Base-by-base conservation (phyloP, 257 asterid species). In the Solanum piurae region DNA sequence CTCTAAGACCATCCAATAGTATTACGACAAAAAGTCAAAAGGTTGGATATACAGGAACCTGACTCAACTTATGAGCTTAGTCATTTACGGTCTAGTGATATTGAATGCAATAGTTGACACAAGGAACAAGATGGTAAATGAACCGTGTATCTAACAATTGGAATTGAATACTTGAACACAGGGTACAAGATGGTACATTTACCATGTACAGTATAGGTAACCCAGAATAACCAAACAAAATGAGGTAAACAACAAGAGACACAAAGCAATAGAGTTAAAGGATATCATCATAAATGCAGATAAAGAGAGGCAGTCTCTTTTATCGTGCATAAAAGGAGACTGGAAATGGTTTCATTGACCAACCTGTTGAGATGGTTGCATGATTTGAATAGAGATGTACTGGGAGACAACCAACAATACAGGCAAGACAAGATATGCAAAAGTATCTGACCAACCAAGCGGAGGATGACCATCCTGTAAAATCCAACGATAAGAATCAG, bases 381-480 rank as follows among this genome's bases (percentile, higher is more conserved):
- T 97, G 87, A 96, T 94, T 91, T 96, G 94, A 86, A 97, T 89
- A 75, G 99, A 97, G 89, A 97, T 86, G 91, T 97, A 96, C 90
- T 97, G 99, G 46, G 92, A 55, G 88, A 90, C 36, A 64, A 97
- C 91, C 91, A 97, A 93, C 89, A 97, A 94, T 68, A 93, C 91
- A 55, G 99, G 99, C 91, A 97, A 92, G 75, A 95, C 99, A 83
- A 97, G 99, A 90, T 97, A 97, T 14, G 98, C 98, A 88, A 97
- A 90, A 76, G 99, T 95, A 89, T 97, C 98, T 3, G 98, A 88
- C 99, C 98, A 95, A 86, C 99, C 99, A 84, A 97, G 98, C 20
- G 99, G 98, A 83, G 99, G 99, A 86, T 95, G 99, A 71, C 99
- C 99, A 90, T 97, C 99, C 99, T 97, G 92, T 46, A 31, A 77